These are phyloP conservation scores for Mortierella antarctica DNA, from an alignment of 192 early-diverging fungal species.

Conservation along the genomic window DNA sequence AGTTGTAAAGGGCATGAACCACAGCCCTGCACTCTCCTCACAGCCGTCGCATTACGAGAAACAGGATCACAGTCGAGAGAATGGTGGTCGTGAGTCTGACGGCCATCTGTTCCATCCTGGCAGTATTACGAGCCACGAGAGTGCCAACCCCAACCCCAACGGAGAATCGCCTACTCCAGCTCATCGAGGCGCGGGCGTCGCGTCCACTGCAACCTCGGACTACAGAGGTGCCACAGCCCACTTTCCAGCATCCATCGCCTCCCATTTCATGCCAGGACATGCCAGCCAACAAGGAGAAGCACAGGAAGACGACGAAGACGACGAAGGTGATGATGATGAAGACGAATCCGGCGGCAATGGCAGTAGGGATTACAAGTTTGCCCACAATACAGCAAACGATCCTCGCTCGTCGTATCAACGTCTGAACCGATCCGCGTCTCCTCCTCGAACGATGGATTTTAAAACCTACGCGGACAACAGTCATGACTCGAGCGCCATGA, in stretches of 20 bases:
- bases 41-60: too few relatives aligned
- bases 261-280: conserved; percentile 21
- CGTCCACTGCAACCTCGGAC: background rate
- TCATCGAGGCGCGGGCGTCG: background rate
- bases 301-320: too few relatives aligned
- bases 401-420: conserved; percentile 14
- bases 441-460: conserved; percentile 4
- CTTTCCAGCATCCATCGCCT: conserved; percentile 30
- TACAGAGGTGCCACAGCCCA: background rate
- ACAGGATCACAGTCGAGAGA: too few relatives aligned
- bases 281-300: too few relatives aligned
- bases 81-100: background rate
- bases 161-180: conserved; percentile 28
- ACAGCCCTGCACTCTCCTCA: too few relatives aligned
- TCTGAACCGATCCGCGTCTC: conserved; percentile 20
- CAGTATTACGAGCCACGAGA: conserved; percentile 17
- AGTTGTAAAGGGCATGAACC: too few relatives aligned
- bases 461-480: background rate
- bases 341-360: too few relatives aligned
- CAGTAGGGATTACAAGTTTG: background rate
- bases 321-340: too few relatives aligned
- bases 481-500: background rate
- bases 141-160: conserved; percentile 32
- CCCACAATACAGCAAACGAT: background rate
- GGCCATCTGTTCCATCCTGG: background rate